Evolutionary conservation across 75 land plant species (phyloP).

Genomic region (Picea sitchensis): DNA sequence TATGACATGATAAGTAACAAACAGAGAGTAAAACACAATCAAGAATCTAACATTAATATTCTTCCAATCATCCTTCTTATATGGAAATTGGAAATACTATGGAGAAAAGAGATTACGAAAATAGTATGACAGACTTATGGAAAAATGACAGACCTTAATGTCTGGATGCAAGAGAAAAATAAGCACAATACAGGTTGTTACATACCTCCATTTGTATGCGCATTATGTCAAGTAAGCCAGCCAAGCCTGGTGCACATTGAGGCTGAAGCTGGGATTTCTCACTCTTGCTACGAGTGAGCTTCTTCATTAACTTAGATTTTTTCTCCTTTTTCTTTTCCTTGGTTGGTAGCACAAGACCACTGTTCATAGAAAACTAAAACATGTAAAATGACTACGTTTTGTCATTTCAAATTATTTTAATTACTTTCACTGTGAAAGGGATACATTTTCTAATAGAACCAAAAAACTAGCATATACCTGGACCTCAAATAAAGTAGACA

Average conservation of each 20-base stretch:
- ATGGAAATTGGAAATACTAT: not conserved
- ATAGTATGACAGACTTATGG: not conserved
- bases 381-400: slow-evolving; percentile 2
- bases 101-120: not conserved
- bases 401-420: not conserved
- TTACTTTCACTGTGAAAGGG: slow-evolving; percentile 2
- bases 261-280: slow-evolving; percentile 52
- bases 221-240: slow-evolving; percentile 84
- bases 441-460: not conserved
- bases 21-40: not conserved
- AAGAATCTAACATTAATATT: not conserved
- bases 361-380: slow-evolving; percentile 17
- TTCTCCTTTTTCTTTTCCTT: slow-evolving; percentile 96
- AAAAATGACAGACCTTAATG: not conserved
- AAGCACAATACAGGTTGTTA: not conserved
- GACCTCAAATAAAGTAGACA: not conserved
- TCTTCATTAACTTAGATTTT: slow-evolving; percentile 75
- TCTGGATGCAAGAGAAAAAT: not conserved
- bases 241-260: slow-evolving; percentile 69
- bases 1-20: not conserved
- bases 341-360: slow-evolving; percentile 83
- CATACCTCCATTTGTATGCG: slow-evolving; percentile 93
- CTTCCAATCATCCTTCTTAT: not conserved
- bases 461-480: not conserved
- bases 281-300: slow-evolving; percentile 75